phyloP scores from a whole-genome alignment of 108 stramenopile genomes.

The Nitzschia putrida region DNA sequence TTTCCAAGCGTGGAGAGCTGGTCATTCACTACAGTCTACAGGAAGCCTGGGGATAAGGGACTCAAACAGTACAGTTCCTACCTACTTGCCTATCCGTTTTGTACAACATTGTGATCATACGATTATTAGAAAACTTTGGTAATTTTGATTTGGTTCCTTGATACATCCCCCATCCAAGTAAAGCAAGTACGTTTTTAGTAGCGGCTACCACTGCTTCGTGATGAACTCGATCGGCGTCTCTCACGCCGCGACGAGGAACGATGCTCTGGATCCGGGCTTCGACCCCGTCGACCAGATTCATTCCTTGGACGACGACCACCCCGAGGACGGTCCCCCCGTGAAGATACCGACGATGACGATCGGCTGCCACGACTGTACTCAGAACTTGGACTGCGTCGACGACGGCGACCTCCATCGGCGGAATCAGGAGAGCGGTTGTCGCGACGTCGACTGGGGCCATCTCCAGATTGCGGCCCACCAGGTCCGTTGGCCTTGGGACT shows the following conservation, averaged over 20 bases:
- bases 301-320: neutral
- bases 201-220: neutral
- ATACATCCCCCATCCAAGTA: no score
- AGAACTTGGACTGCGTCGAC: neutral
- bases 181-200: neutral
- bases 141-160: no score
- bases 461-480: no score
- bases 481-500: neutral
- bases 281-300: neutral
- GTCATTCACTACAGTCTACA: constrained; percentile 87
- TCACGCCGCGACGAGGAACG: neutral
- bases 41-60: constrained; percentile 78
- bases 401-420: constrained; percentile 6
- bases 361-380: constrained; percentile 14
- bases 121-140: no score
- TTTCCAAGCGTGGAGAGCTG: constrained; percentile 74
- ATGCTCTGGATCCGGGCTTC: neutral
- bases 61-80: no score
- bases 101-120: no score
- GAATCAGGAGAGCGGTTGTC: neutral
- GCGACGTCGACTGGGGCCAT: constrained; percentile 1
- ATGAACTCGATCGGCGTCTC: neutral
- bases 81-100: no score
- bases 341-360: neutral
- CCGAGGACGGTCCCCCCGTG: neutral